Conservation (phyloP, 306 rosid genomes). For the Rosa rugosa region DNA sequence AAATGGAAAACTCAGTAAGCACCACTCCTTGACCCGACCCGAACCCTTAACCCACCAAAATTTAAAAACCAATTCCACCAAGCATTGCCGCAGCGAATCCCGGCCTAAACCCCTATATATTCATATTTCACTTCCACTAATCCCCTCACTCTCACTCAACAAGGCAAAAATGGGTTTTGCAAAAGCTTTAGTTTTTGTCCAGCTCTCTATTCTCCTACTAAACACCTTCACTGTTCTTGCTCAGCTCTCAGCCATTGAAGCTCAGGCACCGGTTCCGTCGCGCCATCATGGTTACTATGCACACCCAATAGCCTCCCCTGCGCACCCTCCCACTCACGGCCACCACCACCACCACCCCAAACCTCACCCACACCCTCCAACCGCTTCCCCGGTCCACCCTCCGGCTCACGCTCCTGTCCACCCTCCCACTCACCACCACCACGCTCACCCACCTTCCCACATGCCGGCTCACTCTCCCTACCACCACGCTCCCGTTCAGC, state of each 20-base stretch:
- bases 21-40: background rate
- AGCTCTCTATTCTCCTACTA: conserved; percentile 20
- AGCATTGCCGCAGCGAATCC: conserved; percentile 30
- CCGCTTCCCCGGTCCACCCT: conserved; percentile 17
- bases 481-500: conserved; percentile 17
- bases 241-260: background rate
- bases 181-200: conserved; percentile 9
- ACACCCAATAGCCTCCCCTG: conserved; percentile 20
- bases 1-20: background rate
- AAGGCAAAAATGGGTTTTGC: conserved; percentile 18
- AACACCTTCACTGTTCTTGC: conserved; percentile 28
- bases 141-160: background rate
- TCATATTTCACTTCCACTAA: background rate
- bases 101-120: conserved; percentile 41
- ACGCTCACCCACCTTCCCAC: conserved; percentile 2
- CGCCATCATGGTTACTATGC: conserved; percentile 16
- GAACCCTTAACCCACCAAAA: background rate
- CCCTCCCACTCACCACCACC: conserved; percentile 11
- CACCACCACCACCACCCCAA: conserved; percentile 28
- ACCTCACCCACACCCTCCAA: conserved; percentile 28
- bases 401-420: conserved; percentile 19
- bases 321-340: conserved; percentile 23
- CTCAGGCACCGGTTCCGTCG: conserved; percentile 34
- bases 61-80: background rate
- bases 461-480: conserved; percentile 19